phyloP scores from a whole-genome alignment of 345 rosid species.

The Acer negundo region DNA sequence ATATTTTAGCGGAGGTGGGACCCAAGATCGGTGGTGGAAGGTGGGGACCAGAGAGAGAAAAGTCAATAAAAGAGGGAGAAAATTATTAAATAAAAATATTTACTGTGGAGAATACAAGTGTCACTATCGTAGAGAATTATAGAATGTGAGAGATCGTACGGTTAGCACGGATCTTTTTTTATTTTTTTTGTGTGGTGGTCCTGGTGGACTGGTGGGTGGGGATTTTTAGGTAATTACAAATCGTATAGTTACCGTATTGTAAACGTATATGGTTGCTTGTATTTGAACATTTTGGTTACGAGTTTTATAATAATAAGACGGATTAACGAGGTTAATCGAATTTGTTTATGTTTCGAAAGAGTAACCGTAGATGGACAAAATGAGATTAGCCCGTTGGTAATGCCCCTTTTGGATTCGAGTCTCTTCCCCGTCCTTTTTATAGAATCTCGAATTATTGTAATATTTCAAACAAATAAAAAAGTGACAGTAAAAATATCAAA shows the following conservation, averaged over 20 bases:
- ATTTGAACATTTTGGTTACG: not conserved
- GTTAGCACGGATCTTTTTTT: constrained; percentile 19
- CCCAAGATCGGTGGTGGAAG: constrained; percentile 11
- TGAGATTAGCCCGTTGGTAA: no score
- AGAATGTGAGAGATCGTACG: constrained; percentile 13
- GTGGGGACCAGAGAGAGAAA: constrained; percentile 20
- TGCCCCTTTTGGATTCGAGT: no score
- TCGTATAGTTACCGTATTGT: no score
- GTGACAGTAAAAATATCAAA: no score
- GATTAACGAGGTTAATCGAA: not conserved
- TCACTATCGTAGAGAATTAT: constrained; percentile 30
- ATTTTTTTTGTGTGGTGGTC: not conserved
- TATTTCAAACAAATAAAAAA: no score
- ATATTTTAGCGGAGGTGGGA: constrained; percentile 15
- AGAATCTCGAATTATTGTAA: no score
- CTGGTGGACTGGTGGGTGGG: not conserved
- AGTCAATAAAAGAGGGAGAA: constrained; percentile 29
- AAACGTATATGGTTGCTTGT: no score
- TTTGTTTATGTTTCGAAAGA: not conserved
- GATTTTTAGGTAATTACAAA: not conserved
- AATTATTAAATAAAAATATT: not conserved
- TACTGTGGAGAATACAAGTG: constrained; percentile 31
- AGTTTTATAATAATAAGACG: no score
- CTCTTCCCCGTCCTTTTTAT: no score
- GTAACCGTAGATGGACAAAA: no score